These are phyloP conservation scores for Gossypium raimondii DNA, from an alignment of 345 rosid genomes.

Conservation along the genomic window DNA sequence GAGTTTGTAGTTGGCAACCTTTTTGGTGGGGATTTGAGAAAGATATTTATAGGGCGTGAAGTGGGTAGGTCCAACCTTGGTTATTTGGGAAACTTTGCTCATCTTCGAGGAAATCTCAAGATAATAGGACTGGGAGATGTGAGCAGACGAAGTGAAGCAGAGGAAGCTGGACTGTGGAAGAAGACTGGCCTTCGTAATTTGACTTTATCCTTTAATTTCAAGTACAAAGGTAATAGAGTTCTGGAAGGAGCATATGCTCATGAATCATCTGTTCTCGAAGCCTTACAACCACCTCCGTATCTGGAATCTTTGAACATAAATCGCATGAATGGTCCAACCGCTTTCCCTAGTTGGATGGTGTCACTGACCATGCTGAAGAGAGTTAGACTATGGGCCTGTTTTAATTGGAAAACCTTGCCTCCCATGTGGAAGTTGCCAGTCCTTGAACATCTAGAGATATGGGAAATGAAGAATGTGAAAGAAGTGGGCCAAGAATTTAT, in stretches of 20 bases:
- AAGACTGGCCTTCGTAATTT: not conserved
- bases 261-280: not conserved
- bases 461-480: constrained; percentile 13
- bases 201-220: not conserved
- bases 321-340: not conserved
- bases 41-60: not conserved
- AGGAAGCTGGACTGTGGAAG: not conserved
- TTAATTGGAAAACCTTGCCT: not conserved
- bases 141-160: not conserved
- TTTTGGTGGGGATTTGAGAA: accelerated
- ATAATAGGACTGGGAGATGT: constrained; percentile 8
- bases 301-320: not conserved
- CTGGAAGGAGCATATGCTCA: not conserved
- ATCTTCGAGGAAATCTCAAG: not conserved
- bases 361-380: not conserved
- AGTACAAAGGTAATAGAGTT: not conserved
- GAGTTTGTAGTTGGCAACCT: not conserved
- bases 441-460: constrained; percentile 4
- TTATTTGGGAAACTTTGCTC: not conserved
- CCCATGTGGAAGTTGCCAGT: not conserved
- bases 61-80: not conserved
- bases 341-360: not conserved
- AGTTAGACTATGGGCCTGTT: not conserved
- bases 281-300: not conserved
- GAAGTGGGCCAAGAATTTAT: constrained; percentile 5